Conservation (phyloP, 176 grass and related monocot genomes). For the Hordeum vulgare region DNA sequence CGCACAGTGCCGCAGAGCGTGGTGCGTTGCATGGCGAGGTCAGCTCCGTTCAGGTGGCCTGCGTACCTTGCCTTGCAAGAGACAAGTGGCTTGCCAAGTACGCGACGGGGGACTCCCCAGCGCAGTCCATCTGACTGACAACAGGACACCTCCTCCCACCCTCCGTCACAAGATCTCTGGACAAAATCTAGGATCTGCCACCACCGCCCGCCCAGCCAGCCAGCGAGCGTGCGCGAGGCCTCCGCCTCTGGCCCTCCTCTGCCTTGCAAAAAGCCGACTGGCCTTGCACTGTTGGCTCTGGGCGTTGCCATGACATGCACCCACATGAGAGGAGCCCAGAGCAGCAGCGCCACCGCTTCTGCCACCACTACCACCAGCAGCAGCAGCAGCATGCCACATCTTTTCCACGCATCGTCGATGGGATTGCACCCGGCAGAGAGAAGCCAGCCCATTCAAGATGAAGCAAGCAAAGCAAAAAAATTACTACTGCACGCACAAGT, state of each 20-base stretch:
- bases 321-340: neutral
- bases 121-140: constrained; percentile 30
- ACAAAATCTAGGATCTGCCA: constrained; percentile 38
- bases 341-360: neutral
- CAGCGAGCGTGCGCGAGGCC: neutral
- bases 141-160: neutral
- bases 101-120: neutral
- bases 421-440: neutral
- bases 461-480: neutral
- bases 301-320: constrained; percentile 16
- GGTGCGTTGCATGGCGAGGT: constrained; percentile 11
- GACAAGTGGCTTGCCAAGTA: constrained; percentile 31
- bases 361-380: neutral
- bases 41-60: neutral
- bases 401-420: constrained; percentile 19
- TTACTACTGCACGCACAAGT: neutral
- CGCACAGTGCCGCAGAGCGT: neutral
- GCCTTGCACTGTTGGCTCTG: constrained; percentile 1
- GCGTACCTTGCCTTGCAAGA: constrained; percentile 49
- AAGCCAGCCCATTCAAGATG: neutral
- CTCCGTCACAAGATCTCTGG: constrained; percentile 30
- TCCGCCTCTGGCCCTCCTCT: no score
- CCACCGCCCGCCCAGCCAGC: neutral
- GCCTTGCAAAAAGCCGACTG: neutral
- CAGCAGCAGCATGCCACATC: neutral